Conservation (phyloP, 2,329 filamentous ascomycete genomes). For the Pyrenochaeta sp. region DNA sequence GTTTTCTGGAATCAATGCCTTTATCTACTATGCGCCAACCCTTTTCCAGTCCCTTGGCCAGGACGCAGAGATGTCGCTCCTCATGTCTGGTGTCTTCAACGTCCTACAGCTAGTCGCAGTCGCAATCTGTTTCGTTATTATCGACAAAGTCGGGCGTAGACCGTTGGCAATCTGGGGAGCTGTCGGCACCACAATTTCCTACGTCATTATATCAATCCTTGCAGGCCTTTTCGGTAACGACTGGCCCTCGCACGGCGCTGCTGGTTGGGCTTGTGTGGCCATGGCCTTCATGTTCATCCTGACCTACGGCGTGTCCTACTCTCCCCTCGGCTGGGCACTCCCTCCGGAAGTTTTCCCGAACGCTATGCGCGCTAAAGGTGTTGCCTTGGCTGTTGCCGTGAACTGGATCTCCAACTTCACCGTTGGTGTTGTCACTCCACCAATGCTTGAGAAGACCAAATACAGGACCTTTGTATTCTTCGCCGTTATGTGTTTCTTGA, state of each 20-base stretch:
- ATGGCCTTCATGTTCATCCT: constrained; percentile 10
- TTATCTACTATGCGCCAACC: constrained; percentile 67
- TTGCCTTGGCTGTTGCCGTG: constrained; percentile 50
- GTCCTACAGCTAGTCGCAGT: constrained; percentile 8
- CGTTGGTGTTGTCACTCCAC: constrained; percentile 65
- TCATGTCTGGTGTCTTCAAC: constrained; percentile 12
- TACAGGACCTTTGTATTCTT: constrained; percentile 8
- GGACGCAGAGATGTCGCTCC: constrained; percentile 50
- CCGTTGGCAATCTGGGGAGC: constrained; percentile 20
- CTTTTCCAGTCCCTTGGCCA: constrained; percentile 53
- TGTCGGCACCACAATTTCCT: constrained; percentile 45
- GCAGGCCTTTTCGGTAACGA: constrained; percentile 1
- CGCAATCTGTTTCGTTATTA: constrained; percentile 17
- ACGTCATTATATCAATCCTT: constrained; percentile 56
- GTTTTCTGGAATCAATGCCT: constrained; percentile 51
- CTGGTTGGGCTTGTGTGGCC: constrained; percentile 11
- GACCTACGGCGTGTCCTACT: constrained; percentile 11
- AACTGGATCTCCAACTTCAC: constrained; percentile 33
- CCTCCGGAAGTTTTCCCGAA: constrained; percentile 17
- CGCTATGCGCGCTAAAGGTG: constrained; percentile 38
- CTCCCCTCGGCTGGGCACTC: constrained; percentile 53
- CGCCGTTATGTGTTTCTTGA: not conserved
- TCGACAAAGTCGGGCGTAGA: constrained; percentile 16
- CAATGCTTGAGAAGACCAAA: constrained; percentile 50
- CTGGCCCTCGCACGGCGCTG: constrained; percentile 1